phyloP scores from a whole-genome alignment of 2,329 filamentous ascomycete species.

The Xylaria sp. region DNA sequence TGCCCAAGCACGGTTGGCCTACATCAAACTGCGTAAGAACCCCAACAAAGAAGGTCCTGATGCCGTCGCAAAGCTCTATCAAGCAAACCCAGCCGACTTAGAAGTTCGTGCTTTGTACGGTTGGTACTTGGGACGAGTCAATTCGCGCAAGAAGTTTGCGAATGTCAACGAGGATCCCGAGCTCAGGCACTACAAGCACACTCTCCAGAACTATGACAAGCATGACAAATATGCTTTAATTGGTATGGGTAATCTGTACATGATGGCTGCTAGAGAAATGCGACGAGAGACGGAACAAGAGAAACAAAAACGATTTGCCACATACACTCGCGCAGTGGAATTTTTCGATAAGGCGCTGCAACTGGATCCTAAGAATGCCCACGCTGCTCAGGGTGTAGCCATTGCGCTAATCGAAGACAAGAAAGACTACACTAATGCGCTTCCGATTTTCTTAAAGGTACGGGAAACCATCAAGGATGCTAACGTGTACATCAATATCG shows the following conservation, averaged over 20 bases:
- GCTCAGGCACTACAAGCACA: slow-evolving; percentile 95
- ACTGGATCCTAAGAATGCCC: slow-evolving; percentile 94
- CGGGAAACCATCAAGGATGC: slow-evolving; percentile 90
- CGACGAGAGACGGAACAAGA: slow-evolving; percentile 88
- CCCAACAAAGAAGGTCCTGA: slow-evolving; percentile 89
- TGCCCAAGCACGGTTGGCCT: slow-evolving; percentile 86
- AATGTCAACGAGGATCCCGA: slow-evolving; percentile 91
- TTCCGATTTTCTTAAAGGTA: slow-evolving; percentile 90
- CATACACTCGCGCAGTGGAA: slow-evolving; percentile 92
- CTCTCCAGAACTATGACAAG: slow-evolving; percentile 92
- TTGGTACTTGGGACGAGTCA: slow-evolving; percentile 88
- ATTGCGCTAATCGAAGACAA: slow-evolving; percentile 95
- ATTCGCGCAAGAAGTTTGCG: slow-evolving; percentile 80
- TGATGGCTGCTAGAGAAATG: slow-evolving; percentile 92
- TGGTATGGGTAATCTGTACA: slow-evolving; percentile 94
- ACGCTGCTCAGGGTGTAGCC: slow-evolving; percentile 93
- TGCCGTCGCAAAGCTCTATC: slow-evolving; percentile 84
- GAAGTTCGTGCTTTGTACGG: slow-evolving; percentile 94
- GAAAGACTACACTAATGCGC: slow-evolving; percentile 84
- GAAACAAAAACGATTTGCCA: slow-evolving; percentile 87
- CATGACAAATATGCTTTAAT: slow-evolving; percentile 97
- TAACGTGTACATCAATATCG: slow-evolving; percentile 90
- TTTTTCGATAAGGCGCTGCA: slow-evolving; percentile 98
- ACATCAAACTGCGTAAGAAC: slow-evolving; percentile 84
- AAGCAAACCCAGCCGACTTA: slow-evolving; percentile 83